A percentile compares a stretch with the other conserved stretches of the same genome.
Conservation (phyloP, 192 early-diverging fungal species). For the Entomortierella parvispora region DNA sequence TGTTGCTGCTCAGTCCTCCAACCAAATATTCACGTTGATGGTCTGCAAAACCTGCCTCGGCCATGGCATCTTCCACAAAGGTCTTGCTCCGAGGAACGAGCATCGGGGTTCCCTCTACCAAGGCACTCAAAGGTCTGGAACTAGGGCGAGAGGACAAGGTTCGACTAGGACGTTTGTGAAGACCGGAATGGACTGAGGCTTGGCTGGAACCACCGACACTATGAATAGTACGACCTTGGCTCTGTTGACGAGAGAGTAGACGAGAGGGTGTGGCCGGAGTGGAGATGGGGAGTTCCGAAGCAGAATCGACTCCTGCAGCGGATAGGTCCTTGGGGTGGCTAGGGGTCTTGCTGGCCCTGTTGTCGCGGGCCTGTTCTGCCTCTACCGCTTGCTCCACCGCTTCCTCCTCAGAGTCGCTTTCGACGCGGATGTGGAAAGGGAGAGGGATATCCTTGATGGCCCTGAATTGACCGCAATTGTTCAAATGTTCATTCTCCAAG, state of each 20-base stretch:
- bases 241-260: too few species aligned
- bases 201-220: too few species aligned
- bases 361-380: neutral
- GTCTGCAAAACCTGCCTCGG: conserved; percentile 21
- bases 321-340: neutral
- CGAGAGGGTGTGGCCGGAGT: neutral
- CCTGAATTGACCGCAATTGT: conserved; percentile 83
- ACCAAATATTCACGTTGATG: conserved; percentile 17
- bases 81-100: conserved; percentile 19
- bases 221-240: too few species aligned
- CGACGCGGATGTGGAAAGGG: conserved; percentile 64
- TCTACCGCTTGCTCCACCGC: neutral
- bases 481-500: conserved; percentile 83
- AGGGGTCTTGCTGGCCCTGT: neutral
- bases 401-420: conserved; percentile 12
- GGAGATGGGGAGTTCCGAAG: neutral
- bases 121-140: neutral
- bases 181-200: too few species aligned
- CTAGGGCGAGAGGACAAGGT: neutral
- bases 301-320: neutral
- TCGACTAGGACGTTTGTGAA: neutral
- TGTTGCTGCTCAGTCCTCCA: conserved; percentile 3
- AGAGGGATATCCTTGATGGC: conserved; percentile 84
- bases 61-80: conserved; percentile 34
- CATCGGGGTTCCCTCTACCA: neutral